Base-by-base conservation (phyloP, 768 basidiomycete species). In the Xerocomus spinulosus region DNA sequence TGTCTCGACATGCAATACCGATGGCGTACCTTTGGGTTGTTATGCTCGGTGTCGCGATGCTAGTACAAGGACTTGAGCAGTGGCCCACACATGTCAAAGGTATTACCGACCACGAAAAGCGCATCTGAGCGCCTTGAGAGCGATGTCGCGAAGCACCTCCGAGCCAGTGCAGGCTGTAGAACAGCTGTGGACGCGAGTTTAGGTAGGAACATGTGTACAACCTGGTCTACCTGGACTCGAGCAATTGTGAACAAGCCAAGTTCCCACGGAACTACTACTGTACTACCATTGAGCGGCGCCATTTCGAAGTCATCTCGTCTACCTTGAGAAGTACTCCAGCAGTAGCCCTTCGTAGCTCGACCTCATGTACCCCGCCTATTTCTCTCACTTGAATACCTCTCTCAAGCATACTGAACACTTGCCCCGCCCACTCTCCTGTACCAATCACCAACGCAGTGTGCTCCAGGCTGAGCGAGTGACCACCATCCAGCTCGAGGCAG, bases 1-100 rank as follows among this genome's bases (percentile, higher is more conserved):
- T n/a, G 15, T 34, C 12, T 30, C 41, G 18, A 33, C 38, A 25
- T 21, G 45, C 36, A 42, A 51, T 12, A 17, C 42, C 33, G 32
- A 29, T 26, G 30, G 48, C 68, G 50, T 52, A 89, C 89, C 78
- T 81, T 85, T 28, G 94, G 83, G 69, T 97, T 97, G 75, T 98
- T 97, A 69, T 95, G 86, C 24, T 83, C 73, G 15, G 92, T 92
- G 74, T 98, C 92, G 49, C 94, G 90, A 69, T 98, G 95, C 94
- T 98, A 49, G 44, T 51, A 39, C 48, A 35, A 41, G 39, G 52
- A 42, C 47, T 47, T 55, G 44, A 57, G 49, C 40, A 46, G 49
- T 54, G 50, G 46, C 17, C 37, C 14, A 46, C 44, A 46, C 18
- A 9, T 42, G 30, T 45, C 40, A 39, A 47, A 20, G 47, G 55